Base-by-base conservation (phyloP, 352 stramenopile species). In the Phytophthora meadii region DNA sequence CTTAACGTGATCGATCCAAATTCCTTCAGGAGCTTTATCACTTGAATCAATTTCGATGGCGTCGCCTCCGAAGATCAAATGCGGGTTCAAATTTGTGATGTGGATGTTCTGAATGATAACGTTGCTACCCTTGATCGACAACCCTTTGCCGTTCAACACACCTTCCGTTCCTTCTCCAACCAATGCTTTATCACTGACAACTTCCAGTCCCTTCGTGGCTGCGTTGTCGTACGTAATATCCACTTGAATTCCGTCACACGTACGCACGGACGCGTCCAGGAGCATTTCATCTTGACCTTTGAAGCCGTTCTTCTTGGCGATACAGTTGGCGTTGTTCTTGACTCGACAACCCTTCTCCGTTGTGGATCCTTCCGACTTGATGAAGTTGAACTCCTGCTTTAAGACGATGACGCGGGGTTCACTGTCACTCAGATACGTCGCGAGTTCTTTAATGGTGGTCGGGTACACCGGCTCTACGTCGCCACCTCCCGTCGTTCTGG, bases 271-370 rank as follows among this genome's bases (percentile, higher is more conserved):
- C 5, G 39, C 24, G 4, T 28, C 25, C 25, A 30, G 25, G 10
- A 27, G 55, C 51, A 85, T 81, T 39, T 76, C 62, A 15, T 85
- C 68, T 49, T 85, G 77, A 28, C 60, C 62, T 53, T 73, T 60
- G 62, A 72, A 70, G 47, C 68, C 75, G 32, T 85, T 77, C 48
- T 81, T 81, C 67, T 81, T 79, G 48, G 64, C 68, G 50, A 79
- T 58, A 28, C 77, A 85, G 32, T 70, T 46, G 27, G 64, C 65
- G 4, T 56, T 65, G 39, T 54, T 71, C 40, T 79, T 61, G 11
- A 68, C 64, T 22, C 65, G 69, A 42, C 77, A 83, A 4, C 68
- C 77, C 1, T 48, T 54, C 60, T 86, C 77, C 3, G 74, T 83
- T 44, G 70, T 78, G 4, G 40, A 71, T 25, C 74, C 74, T 48